Percentiles rank a stretch among this genome's conserved stretches.
Conservation (phyloP, 306 rosid genomes). For the Styphnolobium japonicum region DNA sequence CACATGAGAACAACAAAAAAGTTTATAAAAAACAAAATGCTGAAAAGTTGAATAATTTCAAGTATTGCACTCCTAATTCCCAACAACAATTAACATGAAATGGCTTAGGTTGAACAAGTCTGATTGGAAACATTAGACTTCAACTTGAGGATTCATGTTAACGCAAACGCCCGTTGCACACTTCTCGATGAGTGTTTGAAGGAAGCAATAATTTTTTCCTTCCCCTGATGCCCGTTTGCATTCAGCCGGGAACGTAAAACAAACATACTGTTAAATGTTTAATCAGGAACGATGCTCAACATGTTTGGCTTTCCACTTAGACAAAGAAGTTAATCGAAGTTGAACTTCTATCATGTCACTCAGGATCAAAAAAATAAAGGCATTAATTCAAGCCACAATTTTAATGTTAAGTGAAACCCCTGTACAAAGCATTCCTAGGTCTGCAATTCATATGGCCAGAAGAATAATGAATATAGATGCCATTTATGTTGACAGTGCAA, state of each 20-base stretch:
- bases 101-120: neutral
- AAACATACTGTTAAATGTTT: no score
- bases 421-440: neutral
- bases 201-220: no score
- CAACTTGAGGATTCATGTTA: neutral
- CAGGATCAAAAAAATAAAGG: neutral
- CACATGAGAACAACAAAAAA: neutral
- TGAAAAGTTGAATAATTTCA: neutral
- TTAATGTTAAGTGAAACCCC: neutral
- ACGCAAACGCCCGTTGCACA: no score
- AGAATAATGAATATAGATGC: neutral
- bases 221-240: no score
- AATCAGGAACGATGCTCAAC: neutral
- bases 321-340: neutral
- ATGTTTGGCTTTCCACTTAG: neutral
- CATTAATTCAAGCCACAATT: neutral
- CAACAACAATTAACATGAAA: neutral
- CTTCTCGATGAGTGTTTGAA: no score
- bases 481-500: neutral
- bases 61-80: neutral
- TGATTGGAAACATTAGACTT: neutral
- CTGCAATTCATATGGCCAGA: constrained; percentile 2
- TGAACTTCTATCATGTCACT: neutral
- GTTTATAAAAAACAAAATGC: neutral
- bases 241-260: no score